A percentile compares a stretch with the other conserved stretches of the same genome.
phyloP scores from a whole-genome alignment of 192 early-diverging fungal genomes.

The Podila minutissima region DNA sequence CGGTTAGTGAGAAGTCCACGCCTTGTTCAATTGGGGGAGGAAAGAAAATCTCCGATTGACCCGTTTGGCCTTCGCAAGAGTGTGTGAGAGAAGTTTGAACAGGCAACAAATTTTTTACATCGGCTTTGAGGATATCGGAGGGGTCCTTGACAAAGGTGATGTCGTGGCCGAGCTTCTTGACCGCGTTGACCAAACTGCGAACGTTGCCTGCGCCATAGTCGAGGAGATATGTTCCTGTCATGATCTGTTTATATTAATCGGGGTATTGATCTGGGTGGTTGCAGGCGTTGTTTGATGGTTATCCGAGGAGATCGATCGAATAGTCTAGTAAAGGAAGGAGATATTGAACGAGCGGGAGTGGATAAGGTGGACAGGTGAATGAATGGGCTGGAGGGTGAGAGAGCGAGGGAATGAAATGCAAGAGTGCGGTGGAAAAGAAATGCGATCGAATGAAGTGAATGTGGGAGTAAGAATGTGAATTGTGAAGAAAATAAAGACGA shows the following conservation, averaged over 20 bases:
- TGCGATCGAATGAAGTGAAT: neutral
- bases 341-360: too few species aligned
- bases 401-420: too few species aligned
- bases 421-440: too few species aligned
- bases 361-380: neutral
- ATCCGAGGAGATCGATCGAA: too few species aligned
- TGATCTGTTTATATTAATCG: conserved; percentile 8
- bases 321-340: too few species aligned
- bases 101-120: conserved; percentile 63
- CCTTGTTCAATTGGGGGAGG: neutral
- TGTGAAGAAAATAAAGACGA: neutral
- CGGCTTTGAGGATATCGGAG: conserved; percentile 89
- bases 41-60: conserved; percentile 18
- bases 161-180: conserved; percentile 87
- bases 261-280: too few species aligned
- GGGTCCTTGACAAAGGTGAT: conserved; percentile 79
- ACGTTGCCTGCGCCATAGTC: conserved; percentile 99
- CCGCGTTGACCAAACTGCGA: conserved; percentile 94
- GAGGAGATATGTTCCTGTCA: conserved; percentile 79
- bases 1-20: neutral
- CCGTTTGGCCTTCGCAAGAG: neutral
- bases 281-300: too few species aligned
- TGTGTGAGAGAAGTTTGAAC: neutral
- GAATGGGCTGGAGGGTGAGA: neutral
- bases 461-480: neutral